Conservation (phyloP, 768 basidiomycete species). For the Calocera cornea region DNA sequence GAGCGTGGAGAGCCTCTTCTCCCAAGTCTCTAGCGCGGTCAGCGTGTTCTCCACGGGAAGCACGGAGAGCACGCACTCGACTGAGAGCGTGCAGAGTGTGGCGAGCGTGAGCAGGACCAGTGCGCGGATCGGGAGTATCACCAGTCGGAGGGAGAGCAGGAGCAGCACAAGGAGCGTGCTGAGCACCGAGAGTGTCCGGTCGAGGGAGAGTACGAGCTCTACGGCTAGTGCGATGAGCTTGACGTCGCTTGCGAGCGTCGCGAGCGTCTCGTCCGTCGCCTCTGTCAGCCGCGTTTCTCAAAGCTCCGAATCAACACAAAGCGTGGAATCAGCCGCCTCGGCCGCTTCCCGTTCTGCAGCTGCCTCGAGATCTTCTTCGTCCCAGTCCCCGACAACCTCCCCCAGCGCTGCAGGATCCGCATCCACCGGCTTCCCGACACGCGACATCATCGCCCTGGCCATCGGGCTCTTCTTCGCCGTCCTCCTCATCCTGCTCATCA, state of each 20-base stretch:
- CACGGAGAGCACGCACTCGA: neutral
- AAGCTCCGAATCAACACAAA: neutral
- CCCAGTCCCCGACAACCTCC: neutral
- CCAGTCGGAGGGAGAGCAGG: neutral
- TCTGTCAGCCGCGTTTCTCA: neutral
- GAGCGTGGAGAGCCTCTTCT: neutral
- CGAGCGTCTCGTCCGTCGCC: neutral
- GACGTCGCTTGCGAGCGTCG: neutral
- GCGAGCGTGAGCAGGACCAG: neutral
- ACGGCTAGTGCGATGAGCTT: neutral
- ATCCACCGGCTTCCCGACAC: neutral
- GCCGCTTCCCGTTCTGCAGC: neutral
- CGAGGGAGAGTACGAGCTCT: neutral
- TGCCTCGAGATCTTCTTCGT: too few species aligned
- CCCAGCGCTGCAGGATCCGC: neutral
- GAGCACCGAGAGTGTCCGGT: neutral
- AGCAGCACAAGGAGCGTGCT: neutral
- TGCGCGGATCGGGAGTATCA: neutral
- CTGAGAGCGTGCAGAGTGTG: neutral
- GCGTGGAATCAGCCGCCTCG: neutral
- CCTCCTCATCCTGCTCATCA: neutral
- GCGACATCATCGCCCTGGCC: neutral
- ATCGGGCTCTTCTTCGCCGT: neutral
- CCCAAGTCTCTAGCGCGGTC: neutral
- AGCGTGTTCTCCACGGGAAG: neutral